These are phyloP conservation scores for Talaromyces sp. DNA, from an alignment of 2,329 filamentous ascomycete genomes.

Conservation along the genomic window DNA sequence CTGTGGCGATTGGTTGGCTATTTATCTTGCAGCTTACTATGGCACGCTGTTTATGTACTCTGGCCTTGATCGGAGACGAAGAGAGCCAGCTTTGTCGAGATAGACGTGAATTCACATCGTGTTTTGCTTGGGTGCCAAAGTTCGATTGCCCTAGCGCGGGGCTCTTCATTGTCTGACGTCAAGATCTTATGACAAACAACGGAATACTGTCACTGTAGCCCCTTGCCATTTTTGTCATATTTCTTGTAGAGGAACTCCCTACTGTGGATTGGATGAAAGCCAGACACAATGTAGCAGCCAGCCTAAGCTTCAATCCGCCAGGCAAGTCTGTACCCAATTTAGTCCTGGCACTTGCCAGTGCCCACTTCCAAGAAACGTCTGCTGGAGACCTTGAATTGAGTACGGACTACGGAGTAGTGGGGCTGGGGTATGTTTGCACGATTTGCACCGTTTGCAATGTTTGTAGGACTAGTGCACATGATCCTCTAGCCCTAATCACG, in stretches of 20 bases:
- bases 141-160: background rate
- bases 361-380: background rate
- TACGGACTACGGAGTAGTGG: background rate
- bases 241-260: background rate
- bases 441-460: conserved; percentile 7
- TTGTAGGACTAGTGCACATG: background rate
- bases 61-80: background rate
- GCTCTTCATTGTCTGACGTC: background rate
- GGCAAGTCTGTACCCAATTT: background rate
- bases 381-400: background rate
- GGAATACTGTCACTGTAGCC: background rate
- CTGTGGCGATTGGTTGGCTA: background rate
- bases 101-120: background rate
- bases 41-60: background rate
- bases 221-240: background rate
- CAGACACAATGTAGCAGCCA: background rate
- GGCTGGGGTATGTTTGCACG: conserved; percentile 7
- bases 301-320: background rate
- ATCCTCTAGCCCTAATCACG: conserved; percentile 8
- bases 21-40: background rate
- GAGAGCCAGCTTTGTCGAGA: no score
- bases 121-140: background rate
- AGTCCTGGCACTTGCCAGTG: background rate
- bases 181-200: background rate
- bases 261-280: background rate